A percentile compares a stretch with the other conserved stretches of the same genome.
Conservation (phyloP, 257 asterid species). For the Agastache rugosa region DNA sequence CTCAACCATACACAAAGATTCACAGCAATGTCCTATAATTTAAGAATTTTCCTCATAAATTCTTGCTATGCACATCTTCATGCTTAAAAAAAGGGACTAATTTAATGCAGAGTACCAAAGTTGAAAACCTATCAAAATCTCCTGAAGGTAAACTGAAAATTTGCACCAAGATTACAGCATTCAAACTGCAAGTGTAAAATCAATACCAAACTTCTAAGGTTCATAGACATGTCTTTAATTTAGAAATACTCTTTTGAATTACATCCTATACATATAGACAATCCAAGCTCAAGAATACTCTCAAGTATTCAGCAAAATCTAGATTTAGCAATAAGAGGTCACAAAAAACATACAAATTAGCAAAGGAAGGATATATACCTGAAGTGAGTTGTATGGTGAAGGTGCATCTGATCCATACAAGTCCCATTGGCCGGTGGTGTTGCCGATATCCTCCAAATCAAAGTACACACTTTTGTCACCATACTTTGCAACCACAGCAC, state of each 20-base stretch:
- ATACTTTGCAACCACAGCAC: constrained; percentile 87
- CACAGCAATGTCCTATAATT: not conserved
- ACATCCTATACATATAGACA: not conserved
- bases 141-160: not conserved
- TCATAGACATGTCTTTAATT: not conserved
- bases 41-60: not conserved
- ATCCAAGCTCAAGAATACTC: constrained; percentile 2
- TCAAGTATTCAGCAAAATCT: not conserved
- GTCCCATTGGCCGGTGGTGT: constrained; percentile 98
- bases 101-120: not conserved
- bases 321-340: constrained; percentile 15
- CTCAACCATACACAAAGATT: not conserved
- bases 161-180: not conserved
- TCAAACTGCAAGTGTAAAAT: not conserved
- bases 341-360: not conserved
- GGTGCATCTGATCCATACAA: constrained; percentile 97
- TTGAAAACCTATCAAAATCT: too few relatives aligned
- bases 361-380: constrained; percentile 47
- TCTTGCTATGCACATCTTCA: not conserved
- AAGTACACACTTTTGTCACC: constrained; percentile 96
- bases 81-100: not conserved
- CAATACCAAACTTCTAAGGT: not conserved
- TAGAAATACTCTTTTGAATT: not conserved
- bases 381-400: constrained; percentile 90
- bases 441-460: constrained; percentile 90